Percentiles rank a stretch among this genome's conserved stretches.
Evolutionary conservation across 139 green algal genomes (phyloP).

Genomic region (Chlamydomonas sp.): DNA sequence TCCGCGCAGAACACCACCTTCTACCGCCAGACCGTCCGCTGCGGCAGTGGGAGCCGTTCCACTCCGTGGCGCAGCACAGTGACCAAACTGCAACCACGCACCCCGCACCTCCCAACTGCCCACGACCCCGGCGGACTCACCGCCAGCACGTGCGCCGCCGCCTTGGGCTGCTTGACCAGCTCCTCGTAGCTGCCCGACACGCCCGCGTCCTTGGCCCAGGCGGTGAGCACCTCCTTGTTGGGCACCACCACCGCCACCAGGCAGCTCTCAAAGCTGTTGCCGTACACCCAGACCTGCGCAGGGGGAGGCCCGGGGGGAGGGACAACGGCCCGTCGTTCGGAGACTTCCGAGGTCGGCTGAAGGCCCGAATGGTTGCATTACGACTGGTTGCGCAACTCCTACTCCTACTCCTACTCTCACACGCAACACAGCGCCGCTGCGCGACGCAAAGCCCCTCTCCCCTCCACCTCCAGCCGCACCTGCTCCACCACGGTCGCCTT

Average conservation of each 20-base stretch:
- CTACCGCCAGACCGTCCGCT: too few relatives aligned
- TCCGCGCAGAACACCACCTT: too few relatives aligned
- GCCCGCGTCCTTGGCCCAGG: conserved; percentile 70
- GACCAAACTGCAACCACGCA: background rate
- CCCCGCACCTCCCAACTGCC: too few relatives aligned
- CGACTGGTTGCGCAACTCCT: background rate
- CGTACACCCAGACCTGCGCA: conserved; percentile 91
- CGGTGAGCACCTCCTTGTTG: conserved; percentile 40
- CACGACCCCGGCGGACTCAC: background rate
- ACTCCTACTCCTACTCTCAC: too few relatives aligned
- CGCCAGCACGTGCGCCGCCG: conserved; percentile 47
- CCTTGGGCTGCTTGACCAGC: conserved; percentile 48
- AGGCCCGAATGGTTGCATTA: background rate
- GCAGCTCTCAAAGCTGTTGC: conserved; percentile 89
- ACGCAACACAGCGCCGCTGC: background rate
- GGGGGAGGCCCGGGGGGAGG: background rate
- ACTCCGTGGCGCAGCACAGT: background rate
- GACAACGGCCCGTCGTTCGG: too few relatives aligned
- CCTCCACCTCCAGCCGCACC: conserved; percentile 38
- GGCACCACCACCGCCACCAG: conserved; percentile 94
- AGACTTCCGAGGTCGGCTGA: too few relatives aligned
- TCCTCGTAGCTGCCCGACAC: conserved; percentile 52
- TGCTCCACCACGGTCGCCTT: conserved; percentile 84
- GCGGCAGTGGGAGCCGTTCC: too few relatives aligned
- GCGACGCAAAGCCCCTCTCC: too few relatives aligned